These are phyloP conservation scores for Alternaria brassicicola DNA, from an alignment of 2,329 filamentous ascomycete species.

Conservation along the genomic window DNA sequence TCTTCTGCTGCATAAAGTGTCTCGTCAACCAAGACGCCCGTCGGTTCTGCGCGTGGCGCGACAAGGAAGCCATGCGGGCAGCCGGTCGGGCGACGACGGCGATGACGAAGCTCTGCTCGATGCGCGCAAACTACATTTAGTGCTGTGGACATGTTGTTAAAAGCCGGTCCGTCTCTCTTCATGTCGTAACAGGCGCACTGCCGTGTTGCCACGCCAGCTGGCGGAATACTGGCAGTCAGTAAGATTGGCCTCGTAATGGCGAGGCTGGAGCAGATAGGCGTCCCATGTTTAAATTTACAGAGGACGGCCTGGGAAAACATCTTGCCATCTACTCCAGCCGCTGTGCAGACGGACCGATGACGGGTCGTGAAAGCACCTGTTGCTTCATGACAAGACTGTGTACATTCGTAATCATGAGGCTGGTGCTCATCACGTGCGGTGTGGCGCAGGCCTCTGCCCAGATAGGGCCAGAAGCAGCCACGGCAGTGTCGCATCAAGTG, in stretches of 20 bases:
- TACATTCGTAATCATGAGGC: neutral
- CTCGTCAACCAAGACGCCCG: slow-evolving; percentile 9
- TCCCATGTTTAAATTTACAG: neutral
- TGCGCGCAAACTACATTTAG: slow-evolving; percentile 17
- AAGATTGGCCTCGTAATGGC: slow-evolving; percentile 14
- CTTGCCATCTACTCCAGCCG: neutral
- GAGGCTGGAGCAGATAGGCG: slow-evolving; percentile 5
- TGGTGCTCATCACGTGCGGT: slow-evolving; percentile 20
- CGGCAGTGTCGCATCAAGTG: slow-evolving; percentile 12
- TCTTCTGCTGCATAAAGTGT: slow-evolving; percentile 18
- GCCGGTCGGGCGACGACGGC: slow-evolving; percentile 1
- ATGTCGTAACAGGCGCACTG: slow-evolving; percentile 3
- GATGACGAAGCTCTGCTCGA: slow-evolving; percentile 20
- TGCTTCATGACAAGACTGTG: neutral
- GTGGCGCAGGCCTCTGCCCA: slow-evolving; percentile 16
- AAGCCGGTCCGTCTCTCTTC: slow-evolving; percentile 8
- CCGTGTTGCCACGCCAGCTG: slow-evolving; percentile 27
- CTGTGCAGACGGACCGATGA: neutral
- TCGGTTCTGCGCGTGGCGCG: slow-evolving; percentile 1
- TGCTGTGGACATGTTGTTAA: neutral
- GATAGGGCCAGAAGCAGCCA: slow-evolving; percentile 5
- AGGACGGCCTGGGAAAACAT: neutral
- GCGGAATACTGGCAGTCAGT: neutral
- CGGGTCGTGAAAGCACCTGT: neutral
- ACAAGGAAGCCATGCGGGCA: neutral